Percentiles rank a stretch among this genome's conserved stretches.
Evolutionary conservation across 1,284 basidiomycete genomes (phyloP).

Genomic region (Rhodotorula sp.): DNA sequence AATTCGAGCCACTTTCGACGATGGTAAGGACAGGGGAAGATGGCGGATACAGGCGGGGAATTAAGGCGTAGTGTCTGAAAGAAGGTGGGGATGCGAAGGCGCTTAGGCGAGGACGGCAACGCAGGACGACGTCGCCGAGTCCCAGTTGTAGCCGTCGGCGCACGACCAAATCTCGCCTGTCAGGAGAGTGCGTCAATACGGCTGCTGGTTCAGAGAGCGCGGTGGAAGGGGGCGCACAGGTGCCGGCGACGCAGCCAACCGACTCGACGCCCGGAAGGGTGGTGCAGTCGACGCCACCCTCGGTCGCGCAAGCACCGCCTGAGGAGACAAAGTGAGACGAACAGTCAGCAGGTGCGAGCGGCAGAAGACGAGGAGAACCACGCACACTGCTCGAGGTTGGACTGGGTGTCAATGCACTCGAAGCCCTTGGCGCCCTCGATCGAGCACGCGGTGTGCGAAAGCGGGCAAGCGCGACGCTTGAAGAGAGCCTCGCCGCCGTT

Average conservation of each 20-base stretch:
- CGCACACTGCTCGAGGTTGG: slow-evolving; percentile 21
- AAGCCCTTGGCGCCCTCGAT: slow-evolving; percentile 19
- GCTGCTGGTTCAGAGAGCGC: too few relatives aligned
- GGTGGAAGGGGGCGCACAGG: slow-evolving; percentile 7
- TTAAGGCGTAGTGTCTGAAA: neutral
- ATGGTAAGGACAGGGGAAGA: neutral
- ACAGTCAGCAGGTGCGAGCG: neutral
- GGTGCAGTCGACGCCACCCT: slow-evolving; percentile 36
- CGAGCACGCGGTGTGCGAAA: slow-evolving; percentile 24
- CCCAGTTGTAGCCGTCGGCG: slow-evolving; percentile 7
- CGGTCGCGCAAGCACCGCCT: slow-evolving; percentile 27
- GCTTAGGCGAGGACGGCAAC: neutral
- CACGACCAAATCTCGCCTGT: slow-evolving; percentile 24
- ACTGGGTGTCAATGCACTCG: slow-evolving; percentile 36
- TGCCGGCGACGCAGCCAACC: slow-evolving; percentile 18
- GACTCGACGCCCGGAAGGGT: slow-evolving; percentile 21
- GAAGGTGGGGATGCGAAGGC: neutral
- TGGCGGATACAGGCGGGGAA: neutral
- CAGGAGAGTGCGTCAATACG: neutral
- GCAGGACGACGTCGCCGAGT: slow-evolving; percentile 5
- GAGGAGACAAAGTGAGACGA: neutral
- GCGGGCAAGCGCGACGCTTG: slow-evolving; percentile 17
- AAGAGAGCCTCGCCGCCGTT: slow-evolving; percentile 1
- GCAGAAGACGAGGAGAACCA: neutral
- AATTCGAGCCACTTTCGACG: neutral